Evolutionary conservation across 163 green algal genomes (phyloP), one percentile per base, ranked within the genome.

Genomic region (Scenedesmus sp.): DNA sequence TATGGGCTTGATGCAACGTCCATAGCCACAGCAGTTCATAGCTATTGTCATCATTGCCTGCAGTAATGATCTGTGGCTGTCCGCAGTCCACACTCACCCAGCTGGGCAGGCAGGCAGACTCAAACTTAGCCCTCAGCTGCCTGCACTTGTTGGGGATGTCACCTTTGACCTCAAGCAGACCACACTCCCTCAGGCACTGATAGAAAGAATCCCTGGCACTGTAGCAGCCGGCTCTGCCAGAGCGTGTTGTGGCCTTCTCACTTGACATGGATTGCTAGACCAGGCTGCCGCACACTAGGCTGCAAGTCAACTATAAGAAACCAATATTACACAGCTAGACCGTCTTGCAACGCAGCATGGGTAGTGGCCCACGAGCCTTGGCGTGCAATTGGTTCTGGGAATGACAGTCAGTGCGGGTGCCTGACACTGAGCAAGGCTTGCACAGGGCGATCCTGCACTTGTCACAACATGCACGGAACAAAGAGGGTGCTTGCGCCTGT

Each of bases 181-280:
- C 95, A 33, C 70, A 86, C 30, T 92, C 83, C 22, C 93, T 90
- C 43, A 96, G 51, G 80, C 96, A 97, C 44, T 89, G 35, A 84
- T 96, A 97, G 61, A 96, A 97, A 0, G 78, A 83, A 91, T 97
- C 95, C 1, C 95, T 92, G 1, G 95, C 95, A 76, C 65, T 76
- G 30, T 76, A 76, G 65, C 65, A 76, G 65, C 37, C 65, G 30
- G 65, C 65, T 76, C 65, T 76, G 65, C 65, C 65, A 76, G 65
- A 76, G 65, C 65, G 65, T 76, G 65, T 76, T 76, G 65, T 76
- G 65, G 65, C 65, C 12, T 76, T 76, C 65, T 76, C 65, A 76
- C 65, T 76, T 26, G 65, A 76, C 65, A 76, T 76, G 65, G 40
- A 30, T 40, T 40, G 65, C 30, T 76, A 30, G 30, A 76, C 65